Evolutionary conservation across 1,284 basidiomycete genomes (phyloP).

Genomic region (Malassezia psittaci): DNA sequence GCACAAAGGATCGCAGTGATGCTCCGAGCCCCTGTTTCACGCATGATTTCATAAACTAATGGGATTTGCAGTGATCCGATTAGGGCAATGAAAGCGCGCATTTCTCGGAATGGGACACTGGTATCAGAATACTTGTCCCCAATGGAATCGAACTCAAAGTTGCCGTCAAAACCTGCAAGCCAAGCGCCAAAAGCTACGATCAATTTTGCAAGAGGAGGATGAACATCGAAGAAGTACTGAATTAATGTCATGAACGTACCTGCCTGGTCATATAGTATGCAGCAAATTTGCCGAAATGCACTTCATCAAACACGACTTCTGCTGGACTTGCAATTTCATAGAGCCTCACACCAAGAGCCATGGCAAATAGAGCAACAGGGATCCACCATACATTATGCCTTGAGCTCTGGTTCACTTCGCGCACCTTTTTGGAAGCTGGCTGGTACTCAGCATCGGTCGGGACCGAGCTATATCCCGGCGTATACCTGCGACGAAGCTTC

Average conservation of each 20-base stretch:
- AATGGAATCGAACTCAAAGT: slow-evolving; percentile 87
- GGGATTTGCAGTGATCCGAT: slow-evolving; percentile 80
- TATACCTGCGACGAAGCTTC: background rate
- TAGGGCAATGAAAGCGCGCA: slow-evolving; percentile 82
- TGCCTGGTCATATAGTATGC: slow-evolving; percentile 42
- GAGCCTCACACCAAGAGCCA: slow-evolving; percentile 26
- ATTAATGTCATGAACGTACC: slow-evolving; percentile 31
- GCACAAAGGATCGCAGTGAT: slow-evolving; percentile 80
- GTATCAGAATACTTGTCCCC: slow-evolving; percentile 79
- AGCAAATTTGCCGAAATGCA: slow-evolving; percentile 48
- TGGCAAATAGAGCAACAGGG: slow-evolving; percentile 20
- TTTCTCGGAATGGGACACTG: slow-evolving; percentile 84
- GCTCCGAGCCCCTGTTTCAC: slow-evolving; percentile 88
- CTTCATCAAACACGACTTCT: slow-evolving; percentile 47
- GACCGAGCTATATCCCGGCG: no score
- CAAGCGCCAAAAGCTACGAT: slow-evolving; percentile 71
- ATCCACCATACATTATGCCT: background rate
- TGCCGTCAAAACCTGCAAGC: slow-evolving; percentile 90
- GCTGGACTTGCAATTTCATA: slow-evolving; percentile 30
- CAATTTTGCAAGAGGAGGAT: slow-evolving; percentile 61
- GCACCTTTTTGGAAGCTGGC: no score
- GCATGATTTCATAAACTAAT: slow-evolving; percentile 90
- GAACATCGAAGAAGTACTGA: slow-evolving; percentile 98
- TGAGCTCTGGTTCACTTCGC: no score
- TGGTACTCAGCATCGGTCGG: no score